Base-by-base conservation (phyloP, 768 basidiomycete genomes). In the Tricholoma bakamatsutake region DNA sequence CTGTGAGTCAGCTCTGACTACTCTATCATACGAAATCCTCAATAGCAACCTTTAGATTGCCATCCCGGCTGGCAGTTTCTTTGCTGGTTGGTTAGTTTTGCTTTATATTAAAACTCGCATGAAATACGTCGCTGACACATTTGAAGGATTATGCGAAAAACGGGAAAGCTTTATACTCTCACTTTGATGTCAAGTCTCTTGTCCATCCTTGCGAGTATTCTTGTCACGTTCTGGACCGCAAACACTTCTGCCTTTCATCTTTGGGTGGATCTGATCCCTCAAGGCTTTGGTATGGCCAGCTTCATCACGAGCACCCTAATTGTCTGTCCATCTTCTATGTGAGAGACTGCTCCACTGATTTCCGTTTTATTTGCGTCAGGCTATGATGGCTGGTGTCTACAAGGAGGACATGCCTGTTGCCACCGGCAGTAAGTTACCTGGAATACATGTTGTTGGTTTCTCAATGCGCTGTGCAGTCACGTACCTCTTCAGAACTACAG, bases 401-500 rank as follows among this genome's bases (percentile, higher is more conserved):
- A 84, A 85, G 64, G 81, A 87, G 67, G 90, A 93, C 61, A 82
- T 91, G 78, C 85, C 93, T 10, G 84, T 96, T 42, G 92, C 91
- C 51, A 95, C 88, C 33, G 93, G 93, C 68, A 89, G 93, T 94
- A 72, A 74, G 88, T 76, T 60, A 53, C 53, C n/a, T 50, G 59
- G 58, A 50, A 35, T 50, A 58, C 59, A 56, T 53, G 37, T 57
- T 52, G 54, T 57, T 31, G 57, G 40, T 28, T 50, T 46, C 57
- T 52, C 10, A 53, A 37, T 21, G 12, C 34, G 34, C 50, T 35
- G 35, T 53, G 15, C 62, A 96, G 93, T 95, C 63, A 90, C 90
- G 31, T 98, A 98, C 71, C 77, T 97, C 47, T 96, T 95, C 76
- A 78, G 95, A 59, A 94, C 93, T 7, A 89, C 91, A 15, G 95